Base-by-base conservation (phyloP, 1,284 basidiomycete species). In the Cryptococcus hybrid region DNA sequence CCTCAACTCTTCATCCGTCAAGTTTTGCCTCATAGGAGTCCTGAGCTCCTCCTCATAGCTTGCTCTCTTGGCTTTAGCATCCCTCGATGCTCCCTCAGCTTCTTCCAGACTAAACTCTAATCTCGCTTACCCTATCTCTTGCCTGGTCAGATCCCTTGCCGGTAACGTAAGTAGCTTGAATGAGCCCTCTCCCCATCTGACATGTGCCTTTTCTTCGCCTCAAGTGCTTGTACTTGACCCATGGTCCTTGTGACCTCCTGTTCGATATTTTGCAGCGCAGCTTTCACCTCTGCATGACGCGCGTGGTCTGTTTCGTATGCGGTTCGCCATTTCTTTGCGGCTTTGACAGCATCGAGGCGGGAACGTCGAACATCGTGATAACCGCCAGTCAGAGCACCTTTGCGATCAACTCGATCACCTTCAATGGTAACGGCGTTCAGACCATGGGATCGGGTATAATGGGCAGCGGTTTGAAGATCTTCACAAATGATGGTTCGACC, bases 361-460 rank as follows among this genome's bases (percentile, higher is more conserved):
- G 92, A 95, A 44, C 90, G 84, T 5, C 90, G 85, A 24, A 92
- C 83, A 75, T 99, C 95, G 76, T 98, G 91, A 78, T 90, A 99
- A 2, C 96, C 96, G 65, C 96, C 96, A 0, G 93, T 96, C 43
- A 99, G 79, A 0, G 94, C 87, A 66, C 96, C 96, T 74, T 95
- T 97, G 55, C 94, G 86, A 75, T 99, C 95, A 45, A 96, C 93
- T 70, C 93, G 93, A 81, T 99, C 96, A 54, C 96, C 96, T 64
- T 97, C 94, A 45, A 97, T 84, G 3, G 96, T 99, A 76, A 99
- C 97, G 7, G 92, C 94, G 77, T 96, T 98, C 71, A 99, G 88
- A 4, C 87, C 87, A 73, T 98, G 92, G 67, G 88, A 90, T 71
- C 95, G 89, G 50, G 95, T 92, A 76, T 98, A 99, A 5, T 91